phyloP scores from a whole-genome alignment of 345 rosid genomes.

The Brassica nigra region DNA sequence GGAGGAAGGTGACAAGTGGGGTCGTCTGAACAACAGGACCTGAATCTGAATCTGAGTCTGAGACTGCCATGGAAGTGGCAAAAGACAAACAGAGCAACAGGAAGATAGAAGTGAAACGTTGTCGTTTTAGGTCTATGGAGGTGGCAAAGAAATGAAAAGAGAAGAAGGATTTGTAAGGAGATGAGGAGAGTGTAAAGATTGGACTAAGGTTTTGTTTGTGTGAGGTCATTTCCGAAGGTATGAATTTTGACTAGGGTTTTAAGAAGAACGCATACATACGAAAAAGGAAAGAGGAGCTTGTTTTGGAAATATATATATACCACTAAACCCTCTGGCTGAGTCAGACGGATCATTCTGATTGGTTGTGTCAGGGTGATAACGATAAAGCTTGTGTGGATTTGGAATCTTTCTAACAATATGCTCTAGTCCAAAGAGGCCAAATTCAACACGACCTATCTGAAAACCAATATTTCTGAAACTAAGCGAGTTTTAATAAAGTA shows the following conservation, averaged over 20 bases:
- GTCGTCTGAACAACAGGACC: conserved; percentile 44
- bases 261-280: background rate
- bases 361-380: conserved; percentile 4
- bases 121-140: background rate
- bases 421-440: conserved; percentile 11
- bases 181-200: background rate
- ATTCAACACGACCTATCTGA: background rate
- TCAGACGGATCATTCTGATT: conserved; percentile 17
- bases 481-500: conserved; percentile 4
- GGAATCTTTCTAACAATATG: background rate
- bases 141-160: conserved; percentile 1
- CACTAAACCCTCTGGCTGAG: conserved; percentile 4
- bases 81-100: conserved; percentile 19
- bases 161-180: background rate
- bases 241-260: conserved; percentile 7
- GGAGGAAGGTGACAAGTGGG: conserved; percentile 63
- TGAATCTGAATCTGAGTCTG: background rate
- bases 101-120: background rate
- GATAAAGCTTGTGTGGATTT: background rate
- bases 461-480: background rate
- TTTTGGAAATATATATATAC: background rate
- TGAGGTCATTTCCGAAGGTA: conserved; percentile 1
- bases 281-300: background rate
- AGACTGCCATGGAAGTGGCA: conserved; percentile 22
- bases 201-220: background rate